phyloP scores from a whole-genome alignment of 1,284 basidiomycete genomes.

The Erythrobasidium hasegawianum region DNA sequence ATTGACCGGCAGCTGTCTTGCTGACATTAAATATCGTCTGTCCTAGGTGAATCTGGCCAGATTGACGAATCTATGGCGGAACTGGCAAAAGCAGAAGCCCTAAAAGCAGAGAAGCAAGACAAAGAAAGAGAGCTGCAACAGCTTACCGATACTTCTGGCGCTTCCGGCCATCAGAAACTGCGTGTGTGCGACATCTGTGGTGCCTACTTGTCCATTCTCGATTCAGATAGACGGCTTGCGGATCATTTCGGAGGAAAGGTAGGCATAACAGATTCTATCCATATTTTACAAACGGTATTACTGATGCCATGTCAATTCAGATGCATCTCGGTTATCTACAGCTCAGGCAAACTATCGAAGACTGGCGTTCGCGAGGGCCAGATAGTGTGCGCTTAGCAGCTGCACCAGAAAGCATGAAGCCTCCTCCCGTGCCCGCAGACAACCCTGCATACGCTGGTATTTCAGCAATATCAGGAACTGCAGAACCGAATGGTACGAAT shows the following conservation, averaged over 20 bases:
- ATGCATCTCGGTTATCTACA: constrained; percentile 99
- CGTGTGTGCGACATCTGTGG: constrained; percentile 99
- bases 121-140: constrained; percentile 97
- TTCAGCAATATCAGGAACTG: not conserved
- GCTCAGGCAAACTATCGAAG: constrained; percentile 83
- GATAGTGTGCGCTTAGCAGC: constrained; percentile 10
- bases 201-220: constrained; percentile 93
- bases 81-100: constrained; percentile 92
- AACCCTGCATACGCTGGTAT: not conserved
- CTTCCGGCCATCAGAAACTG: constrained; percentile 97
- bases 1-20: constrained; percentile 9
- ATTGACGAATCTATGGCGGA: constrained; percentile 98
- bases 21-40: constrained; percentile 7
- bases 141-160: constrained; percentile 95
- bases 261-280: constrained; percentile 44
- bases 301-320: constrained; percentile 52
- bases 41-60: constrained; percentile 84
- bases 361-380: constrained; percentile 53
- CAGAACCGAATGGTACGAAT: not conserved
- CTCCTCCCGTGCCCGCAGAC: not conserved
- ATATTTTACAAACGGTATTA: not conserved
- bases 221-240: constrained; percentile 95
- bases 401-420: not conserved
- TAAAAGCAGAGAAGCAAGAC: constrained; percentile 92
- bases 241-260: constrained; percentile 99